Percentiles rank a stretch among this genome's conserved stretches.
These are phyloP conservation scores for Sedum album DNA, from an alignment of 164 flowering plant species.

Conservation along the genomic window DNA sequence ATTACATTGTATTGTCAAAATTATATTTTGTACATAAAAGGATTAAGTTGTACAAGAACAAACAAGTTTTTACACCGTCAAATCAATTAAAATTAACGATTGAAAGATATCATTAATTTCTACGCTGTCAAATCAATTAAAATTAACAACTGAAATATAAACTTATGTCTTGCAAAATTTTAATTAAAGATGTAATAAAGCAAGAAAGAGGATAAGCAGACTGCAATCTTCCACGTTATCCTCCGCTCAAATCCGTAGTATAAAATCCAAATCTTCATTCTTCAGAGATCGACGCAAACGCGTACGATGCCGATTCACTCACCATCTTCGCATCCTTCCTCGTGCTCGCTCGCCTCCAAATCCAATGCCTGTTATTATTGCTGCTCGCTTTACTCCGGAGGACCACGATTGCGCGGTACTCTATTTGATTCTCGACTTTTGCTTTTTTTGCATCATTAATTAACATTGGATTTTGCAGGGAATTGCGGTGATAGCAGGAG, in stretches of 20 bases:
- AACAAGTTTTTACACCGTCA: too few relatives aligned
- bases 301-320: not conserved
- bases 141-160: too few relatives aligned
- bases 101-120: too few relatives aligned
- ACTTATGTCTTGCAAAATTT: too few relatives aligned
- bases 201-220: not conserved
- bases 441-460: not conserved
- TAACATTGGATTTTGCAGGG: not conserved
- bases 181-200: too few relatives aligned
- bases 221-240: not conserved
- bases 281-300: too few relatives aligned
- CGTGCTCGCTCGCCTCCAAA: not conserved
- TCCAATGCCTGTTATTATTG: not conserved
- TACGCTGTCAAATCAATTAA: too few relatives aligned
- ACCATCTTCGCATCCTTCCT: not conserved
- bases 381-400: not conserved
- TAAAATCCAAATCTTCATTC: not conserved
- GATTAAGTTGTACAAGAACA: too few relatives aligned
- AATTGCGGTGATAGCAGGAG: not conserved
- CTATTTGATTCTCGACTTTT: not conserved
- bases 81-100: too few relatives aligned
- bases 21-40: too few relatives aligned
- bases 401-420: not conserved
- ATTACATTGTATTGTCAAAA: too few relatives aligned
- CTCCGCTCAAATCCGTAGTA: not conserved